Conservation (phyloP, 2,329 filamentous ascomycete species). For the Incumbomyces lentus region DNA sequence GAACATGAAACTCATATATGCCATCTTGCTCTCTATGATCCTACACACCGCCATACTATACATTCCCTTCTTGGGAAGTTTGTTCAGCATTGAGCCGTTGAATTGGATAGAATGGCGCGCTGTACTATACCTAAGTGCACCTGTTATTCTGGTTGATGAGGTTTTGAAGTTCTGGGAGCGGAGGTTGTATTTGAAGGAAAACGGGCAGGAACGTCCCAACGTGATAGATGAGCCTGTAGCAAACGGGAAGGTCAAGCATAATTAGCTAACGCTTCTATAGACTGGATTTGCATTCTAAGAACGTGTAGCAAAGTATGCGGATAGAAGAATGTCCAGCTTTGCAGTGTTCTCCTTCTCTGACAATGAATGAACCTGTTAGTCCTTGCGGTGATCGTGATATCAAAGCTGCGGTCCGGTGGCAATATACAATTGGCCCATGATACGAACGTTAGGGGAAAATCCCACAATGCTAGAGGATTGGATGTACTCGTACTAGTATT, state of each 20-base stretch:
- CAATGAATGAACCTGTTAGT: too few relatives aligned
- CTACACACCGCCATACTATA: constrained; percentile 93
- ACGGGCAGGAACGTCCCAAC: constrained; percentile 3
- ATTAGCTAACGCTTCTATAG: constrained; percentile 4
- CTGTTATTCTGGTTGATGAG: constrained; percentile 84
- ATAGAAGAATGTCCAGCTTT: too few relatives aligned
- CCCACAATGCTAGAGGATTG: too few relatives aligned
- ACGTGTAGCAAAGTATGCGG: too few relatives aligned
- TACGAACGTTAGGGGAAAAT: too few relatives aligned
- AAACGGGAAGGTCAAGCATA: constrained; percentile 21
- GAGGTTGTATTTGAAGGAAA: constrained; percentile 42
- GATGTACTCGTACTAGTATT: too few relatives aligned
- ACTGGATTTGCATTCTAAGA: background rate
- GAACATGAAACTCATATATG: constrained; percentile 97
- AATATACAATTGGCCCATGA: too few relatives aligned
- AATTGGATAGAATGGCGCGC: constrained; percentile 86
- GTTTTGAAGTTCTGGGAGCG: constrained; percentile 69
- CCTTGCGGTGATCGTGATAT: too few relatives aligned
- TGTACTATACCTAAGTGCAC: constrained; percentile 75
- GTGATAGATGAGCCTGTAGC: constrained; percentile 11
- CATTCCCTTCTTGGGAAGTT: constrained; percentile 70
- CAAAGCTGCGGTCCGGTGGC: too few relatives aligned
- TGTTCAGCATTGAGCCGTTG: constrained; percentile 87
- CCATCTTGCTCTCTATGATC: constrained; percentile 83
- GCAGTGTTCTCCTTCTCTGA: too few relatives aligned